Base-by-base conservation (phyloP, 2,329 filamentous ascomycete genomes). In the Paracorniculantispora psalliotae region DNA sequence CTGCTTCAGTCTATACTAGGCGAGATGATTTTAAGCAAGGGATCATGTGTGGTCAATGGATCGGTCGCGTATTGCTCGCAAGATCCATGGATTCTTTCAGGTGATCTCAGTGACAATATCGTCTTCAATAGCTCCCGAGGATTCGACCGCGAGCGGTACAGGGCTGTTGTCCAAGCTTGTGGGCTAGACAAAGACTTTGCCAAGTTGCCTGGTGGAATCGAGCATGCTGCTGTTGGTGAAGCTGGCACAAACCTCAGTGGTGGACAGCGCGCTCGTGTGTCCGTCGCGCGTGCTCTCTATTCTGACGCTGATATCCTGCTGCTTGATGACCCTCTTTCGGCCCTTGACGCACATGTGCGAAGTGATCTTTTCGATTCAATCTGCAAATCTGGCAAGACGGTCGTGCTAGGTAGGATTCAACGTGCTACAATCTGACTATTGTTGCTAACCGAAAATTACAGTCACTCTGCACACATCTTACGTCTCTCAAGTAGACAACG, bases 251-350 rank as follows among this genome's bases (percentile, higher is more conserved):
- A 54, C n/a, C 43, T 59, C 4, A 59, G 41, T 13, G 57, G 57
- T 6, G 57, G 57, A 19, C 57, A 59, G 33, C 28, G 33, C 4
- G 41, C 57, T 21, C 57, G 57, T 23, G 33, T 59, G 6, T 53
- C 57, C 15, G 25, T 54, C 9, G 57, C 57, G 12, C 49, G 57
- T 23, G 57, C 50, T 17, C 17, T 59, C 21, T 59, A 49, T 35
- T 59, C 50, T 23, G 57, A 59, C 8, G 57, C 57, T 12, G 35
- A 49, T 3, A 54, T 59, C n/a, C 37, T 59, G 57, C 41, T 59
- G 1, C 50, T 59, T n/a, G 57, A 59, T 15, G 43, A 59, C 26
- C 57, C 50, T 9, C 49, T 59, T 0, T 59, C 57, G n/a, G 57
- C 57, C 2, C 25, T 59, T 10, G 50, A 59, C 43, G 57, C 57